Evolutionary conservation across 495 filamentous ascomycete genomes (phyloP).

Genomic region (Talaromyces stipitatus): DNA sequence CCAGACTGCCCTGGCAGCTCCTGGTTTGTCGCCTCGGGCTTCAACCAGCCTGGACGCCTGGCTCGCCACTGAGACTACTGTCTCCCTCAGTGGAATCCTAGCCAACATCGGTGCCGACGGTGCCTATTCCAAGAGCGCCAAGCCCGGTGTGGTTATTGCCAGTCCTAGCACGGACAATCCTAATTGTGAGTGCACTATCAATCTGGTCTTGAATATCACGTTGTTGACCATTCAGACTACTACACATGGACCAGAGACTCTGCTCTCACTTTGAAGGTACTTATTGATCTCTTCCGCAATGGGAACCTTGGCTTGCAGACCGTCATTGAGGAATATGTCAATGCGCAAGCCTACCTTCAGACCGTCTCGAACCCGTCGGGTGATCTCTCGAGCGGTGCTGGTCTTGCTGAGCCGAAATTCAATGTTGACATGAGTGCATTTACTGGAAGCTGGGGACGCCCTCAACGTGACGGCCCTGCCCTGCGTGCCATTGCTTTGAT

Average conservation of each 20-base stretch:
- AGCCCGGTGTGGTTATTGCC: conserved; percentile 52
- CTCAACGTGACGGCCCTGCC: conserved; percentile 54
- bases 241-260: conserved; percentile 59
- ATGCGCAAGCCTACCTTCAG: conserved; percentile 48
- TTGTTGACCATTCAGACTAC: conserved; percentile 15
- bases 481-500: conserved; percentile 33
- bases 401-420: conserved; percentile 59
- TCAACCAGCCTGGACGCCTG: conserved; percentile 34
- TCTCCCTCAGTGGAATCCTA: conserved; percentile 44
- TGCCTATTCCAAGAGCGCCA: conserved; percentile 34
- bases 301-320: conserved; percentile 36
- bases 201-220: conserved; percentile 20
- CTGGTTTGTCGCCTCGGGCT: conserved; percentile 14
- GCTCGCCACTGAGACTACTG: conserved; percentile 44
- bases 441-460: conserved; percentile 52
- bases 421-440: conserved; percentile 45
- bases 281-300: conserved; percentile 43
- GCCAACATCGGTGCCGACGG: conserved; percentile 54
- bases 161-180: conserved; percentile 51
- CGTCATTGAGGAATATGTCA: conserved; percentile 48
- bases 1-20: conserved; percentile 15
- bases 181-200: conserved; percentile 44
- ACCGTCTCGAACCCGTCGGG: conserved; percentile 31
- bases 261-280: conserved; percentile 44
- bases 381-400: conserved; percentile 38